A percentile compares a stretch with the other conserved stretches of the same genome.
Conservation (phyloP, 192 early-diverging fungal species). For the Obelidium mucronatum region DNA sequence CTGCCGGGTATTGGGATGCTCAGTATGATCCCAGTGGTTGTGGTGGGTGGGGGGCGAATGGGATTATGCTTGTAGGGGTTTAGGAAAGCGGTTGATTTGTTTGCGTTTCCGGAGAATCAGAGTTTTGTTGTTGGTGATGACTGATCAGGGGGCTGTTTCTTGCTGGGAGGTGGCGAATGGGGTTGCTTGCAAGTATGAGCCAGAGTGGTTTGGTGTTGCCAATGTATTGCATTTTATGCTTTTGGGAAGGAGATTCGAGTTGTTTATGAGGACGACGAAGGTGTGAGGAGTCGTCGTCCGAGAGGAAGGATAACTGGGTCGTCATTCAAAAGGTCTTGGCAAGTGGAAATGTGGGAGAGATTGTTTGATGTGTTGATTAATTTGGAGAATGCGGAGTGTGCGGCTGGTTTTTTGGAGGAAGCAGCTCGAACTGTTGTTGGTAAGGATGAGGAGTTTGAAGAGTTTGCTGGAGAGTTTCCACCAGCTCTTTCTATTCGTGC, state of each 20-base stretch:
- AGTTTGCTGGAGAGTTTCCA: slow-evolving; percentile 42
- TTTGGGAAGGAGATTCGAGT: slow-evolving; percentile 62
- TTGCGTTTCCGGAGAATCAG: slow-evolving; percentile 41
- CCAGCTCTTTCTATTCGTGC: slow-evolving; percentile 28
- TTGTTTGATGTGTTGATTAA: slow-evolving; percentile 63
- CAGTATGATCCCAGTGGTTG: slow-evolving; percentile 45
- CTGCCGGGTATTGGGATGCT: slow-evolving; percentile 44
- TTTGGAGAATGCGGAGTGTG: slow-evolving; percentile 31
- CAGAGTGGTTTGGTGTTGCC: slow-evolving; percentile 64
- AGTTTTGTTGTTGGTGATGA: slow-evolving; percentile 20
- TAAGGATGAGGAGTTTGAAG: slow-evolving; percentile 16
- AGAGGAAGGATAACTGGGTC: slow-evolving; percentile 26
- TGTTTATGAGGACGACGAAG: slow-evolving; percentile 6
- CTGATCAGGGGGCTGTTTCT: slow-evolving; percentile 37
- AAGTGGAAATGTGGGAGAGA: slow-evolving; percentile 49
- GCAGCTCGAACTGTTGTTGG: not conserved
- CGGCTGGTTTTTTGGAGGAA: not conserved
- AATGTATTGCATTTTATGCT: slow-evolving; percentile 54
- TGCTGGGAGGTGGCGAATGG: slow-evolving; percentile 60
- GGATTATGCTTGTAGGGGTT: slow-evolving; percentile 54
- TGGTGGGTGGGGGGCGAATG: slow-evolving; percentile 50
- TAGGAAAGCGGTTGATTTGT: slow-evolving; percentile 46
- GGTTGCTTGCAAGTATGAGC: slow-evolving; percentile 51
- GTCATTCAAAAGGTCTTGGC: slow-evolving; percentile 51
- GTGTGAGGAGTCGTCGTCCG: not conserved